phyloP scores from a whole-genome alignment of 306 rosid genomes.

The Ormosia semicastrata region DNA sequence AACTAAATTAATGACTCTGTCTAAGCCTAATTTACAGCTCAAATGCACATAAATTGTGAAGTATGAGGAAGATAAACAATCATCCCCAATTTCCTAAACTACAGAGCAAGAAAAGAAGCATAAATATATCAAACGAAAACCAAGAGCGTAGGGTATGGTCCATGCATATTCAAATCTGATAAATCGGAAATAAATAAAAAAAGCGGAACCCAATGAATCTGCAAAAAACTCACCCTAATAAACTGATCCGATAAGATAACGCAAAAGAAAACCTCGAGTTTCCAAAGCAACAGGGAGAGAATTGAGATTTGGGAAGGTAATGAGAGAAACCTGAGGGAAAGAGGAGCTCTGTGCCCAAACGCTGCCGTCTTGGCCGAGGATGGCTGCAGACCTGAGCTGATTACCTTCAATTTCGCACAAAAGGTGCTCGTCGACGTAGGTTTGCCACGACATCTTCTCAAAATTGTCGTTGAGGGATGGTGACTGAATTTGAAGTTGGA shows the following conservation, averaged over 20 bases:
- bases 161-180: not conserved
- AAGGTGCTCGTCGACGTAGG: conserved; percentile 69
- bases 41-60: not conserved
- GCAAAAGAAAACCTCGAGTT: not conserved
- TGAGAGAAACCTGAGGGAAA: conserved; percentile 53
- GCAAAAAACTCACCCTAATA: not conserved
- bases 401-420: conserved; percentile 61
- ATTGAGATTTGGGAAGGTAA: not conserved
- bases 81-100: not conserved
- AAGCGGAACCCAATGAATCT: not conserved
- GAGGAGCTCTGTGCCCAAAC: conserved; percentile 68
- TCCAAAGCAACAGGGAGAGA: not conserved
- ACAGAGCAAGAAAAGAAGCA: not conserved
- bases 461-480: no score
- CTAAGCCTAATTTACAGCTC: not conserved
- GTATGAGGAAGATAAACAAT: not conserved
- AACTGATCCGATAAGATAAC: not conserved
- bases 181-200: not conserved
- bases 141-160: not conserved
- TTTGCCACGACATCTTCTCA: conserved; percentile 59
- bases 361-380: conserved; percentile 64
- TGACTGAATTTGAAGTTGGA: not conserved
- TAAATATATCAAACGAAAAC: not conserved
- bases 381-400: conserved; percentile 54
- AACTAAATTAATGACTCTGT: not conserved